Percentiles rank a stretch among this genome's conserved stretches.
These are phyloP conservation scores for Chrysoporthe cubensis DNA, from an alignment of 2,329 filamentous ascomycete species.

Conservation along the genomic window DNA sequence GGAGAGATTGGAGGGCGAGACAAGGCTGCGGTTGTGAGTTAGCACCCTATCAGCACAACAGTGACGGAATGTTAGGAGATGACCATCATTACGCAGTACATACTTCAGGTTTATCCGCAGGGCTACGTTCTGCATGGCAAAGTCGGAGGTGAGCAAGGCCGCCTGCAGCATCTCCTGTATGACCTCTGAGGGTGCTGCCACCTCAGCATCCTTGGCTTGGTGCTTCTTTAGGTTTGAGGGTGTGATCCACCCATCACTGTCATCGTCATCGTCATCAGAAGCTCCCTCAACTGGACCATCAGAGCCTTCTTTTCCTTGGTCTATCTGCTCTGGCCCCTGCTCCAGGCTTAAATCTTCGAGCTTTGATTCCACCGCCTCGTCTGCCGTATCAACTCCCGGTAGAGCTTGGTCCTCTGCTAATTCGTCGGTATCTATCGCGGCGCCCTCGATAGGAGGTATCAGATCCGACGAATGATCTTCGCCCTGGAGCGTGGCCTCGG, in stretches of 20 bases:
- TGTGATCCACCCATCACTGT: constrained; percentile 87
- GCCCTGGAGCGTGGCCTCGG: neutral
- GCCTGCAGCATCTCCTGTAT: constrained; percentile 74
- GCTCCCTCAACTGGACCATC: constrained; percentile 36
- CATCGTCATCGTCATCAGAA: constrained; percentile 43
- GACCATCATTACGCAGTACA: neutral
- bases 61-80: neutral
- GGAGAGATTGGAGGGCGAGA: constrained; percentile 72
- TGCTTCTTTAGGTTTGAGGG: constrained; percentile 88
- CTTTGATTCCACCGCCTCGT: constrained; percentile 28
- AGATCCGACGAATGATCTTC: constrained; percentile 25
- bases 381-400: constrained; percentile 13
- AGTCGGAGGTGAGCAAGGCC: constrained; percentile 93
- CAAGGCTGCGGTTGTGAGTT: constrained; percentile 57
- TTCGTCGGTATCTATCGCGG: neutral
- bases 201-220: constrained; percentile 67
- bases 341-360: constrained; percentile 35
- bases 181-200: constrained; percentile 50
- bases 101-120: constrained; percentile 83
- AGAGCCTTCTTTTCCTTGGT: constrained; percentile 35
- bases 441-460: neutral
- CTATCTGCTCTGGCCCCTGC: constrained; percentile 36
- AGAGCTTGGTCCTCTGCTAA: constrained; percentile 29
- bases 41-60: neutral
- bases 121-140: constrained; percentile 96